A percentile compares a stretch with the other conserved stretches of the same genome.
Conservation (phyloP, 2,329 filamentous ascomycete genomes). For the Penicillium crustosum region DNA sequence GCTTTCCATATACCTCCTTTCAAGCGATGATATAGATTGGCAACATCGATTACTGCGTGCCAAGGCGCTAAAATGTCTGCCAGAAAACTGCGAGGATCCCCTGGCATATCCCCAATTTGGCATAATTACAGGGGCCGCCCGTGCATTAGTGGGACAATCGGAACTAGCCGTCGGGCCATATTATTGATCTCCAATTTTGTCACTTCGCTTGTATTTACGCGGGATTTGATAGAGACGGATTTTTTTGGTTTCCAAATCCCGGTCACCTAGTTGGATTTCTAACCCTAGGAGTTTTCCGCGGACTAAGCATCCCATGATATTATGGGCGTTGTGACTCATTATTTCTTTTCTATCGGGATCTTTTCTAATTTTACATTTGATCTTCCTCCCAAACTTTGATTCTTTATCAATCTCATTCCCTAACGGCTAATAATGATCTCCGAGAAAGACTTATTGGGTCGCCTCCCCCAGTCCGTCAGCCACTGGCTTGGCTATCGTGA, state of each 20-base stretch:
- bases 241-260: neutral
- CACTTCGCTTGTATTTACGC: neutral
- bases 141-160: neutral
- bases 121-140: neutral
- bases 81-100: no score
- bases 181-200: neutral
- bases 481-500: slow-evolving; percentile 30
- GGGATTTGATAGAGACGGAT: neutral
- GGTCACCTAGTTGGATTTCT: neutral
- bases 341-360: neutral
- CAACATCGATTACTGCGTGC: neutral
- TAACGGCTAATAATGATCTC: neutral
- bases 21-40: neutral
- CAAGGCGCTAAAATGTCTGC: neutral
- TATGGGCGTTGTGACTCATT: no score
- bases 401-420: neutral
- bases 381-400: neutral
- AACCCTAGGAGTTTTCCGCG: neutral
- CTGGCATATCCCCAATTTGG: neutral
- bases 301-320: neutral
- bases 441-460: slow-evolving; percentile 28
- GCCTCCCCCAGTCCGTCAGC: slow-evolving; percentile 24
- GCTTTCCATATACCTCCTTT: neutral
- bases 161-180: no score
- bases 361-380: neutral